Conservation (phyloP, 2,329 filamentous ascomycete genomes). For the Cadophora malorum region DNA sequence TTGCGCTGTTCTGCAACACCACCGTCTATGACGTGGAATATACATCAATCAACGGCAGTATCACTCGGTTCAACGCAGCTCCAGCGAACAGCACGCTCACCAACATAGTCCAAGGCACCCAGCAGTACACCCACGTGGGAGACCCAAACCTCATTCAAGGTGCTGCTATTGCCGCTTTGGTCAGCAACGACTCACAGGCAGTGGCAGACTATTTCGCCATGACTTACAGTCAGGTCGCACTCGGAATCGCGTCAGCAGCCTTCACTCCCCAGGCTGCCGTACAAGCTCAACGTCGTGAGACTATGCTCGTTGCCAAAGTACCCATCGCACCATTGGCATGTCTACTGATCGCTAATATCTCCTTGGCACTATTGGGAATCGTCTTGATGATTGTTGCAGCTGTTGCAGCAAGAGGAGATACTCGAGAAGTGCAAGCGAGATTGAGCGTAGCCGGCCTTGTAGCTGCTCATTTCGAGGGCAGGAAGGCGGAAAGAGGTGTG, state of each 20-base stretch:
- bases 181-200: background rate
- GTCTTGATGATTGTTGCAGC: background rate
- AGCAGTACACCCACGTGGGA: constrained; percentile 1
- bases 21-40: constrained; percentile 9
- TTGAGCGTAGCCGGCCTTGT: constrained; percentile 7
- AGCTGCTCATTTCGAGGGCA: constrained; percentile 2
- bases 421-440: constrained; percentile 10
- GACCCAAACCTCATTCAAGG: constrained; percentile 9
- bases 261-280: background rate
- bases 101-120: constrained; percentile 3
- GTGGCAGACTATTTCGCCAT: constrained; percentile 2
- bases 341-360: background rate
- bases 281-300: constrained; percentile 4
- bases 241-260: background rate
- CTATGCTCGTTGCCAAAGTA: constrained; percentile 1
- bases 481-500: background rate
- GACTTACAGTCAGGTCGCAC: constrained; percentile 9
- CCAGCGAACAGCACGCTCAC: constrained; percentile 3
- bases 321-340: background rate
- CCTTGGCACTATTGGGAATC: background rate
- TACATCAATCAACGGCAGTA: background rate
- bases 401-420: background rate
- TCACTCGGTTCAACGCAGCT: background rate
- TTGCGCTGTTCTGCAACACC: constrained; percentile 1
- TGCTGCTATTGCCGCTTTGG: background rate